These are phyloP conservation scores for Tephrocybe sp. DNA, from an alignment of 768 basidiomycete genomes.

Conservation along the genomic window DNA sequence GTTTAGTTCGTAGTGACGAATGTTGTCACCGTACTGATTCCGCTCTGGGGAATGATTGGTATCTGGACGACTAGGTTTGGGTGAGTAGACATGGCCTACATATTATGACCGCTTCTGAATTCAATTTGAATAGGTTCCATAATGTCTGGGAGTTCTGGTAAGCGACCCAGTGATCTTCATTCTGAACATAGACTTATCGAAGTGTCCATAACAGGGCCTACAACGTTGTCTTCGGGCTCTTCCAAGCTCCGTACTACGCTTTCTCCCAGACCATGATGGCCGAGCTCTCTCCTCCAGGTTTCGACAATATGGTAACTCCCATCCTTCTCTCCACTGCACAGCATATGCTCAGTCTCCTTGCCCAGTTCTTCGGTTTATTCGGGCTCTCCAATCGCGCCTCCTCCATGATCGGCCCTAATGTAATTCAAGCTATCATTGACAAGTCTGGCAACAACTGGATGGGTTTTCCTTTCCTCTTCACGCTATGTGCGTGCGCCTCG, in stretches of 20 bases:
- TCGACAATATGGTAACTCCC: conserved; percentile 64
- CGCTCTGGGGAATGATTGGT: conserved; percentile 85
- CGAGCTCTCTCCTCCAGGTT: conserved; percentile 84
- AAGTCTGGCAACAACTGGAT: conserved; percentile 73
- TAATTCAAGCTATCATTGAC: conserved; percentile 82
- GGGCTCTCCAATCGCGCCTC: conserved; percentile 83
- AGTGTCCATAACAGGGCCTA: conserved; percentile 54
- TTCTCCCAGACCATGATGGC: conserved; percentile 89
- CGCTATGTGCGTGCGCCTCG: conserved; percentile 63
- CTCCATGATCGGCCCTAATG: conserved; percentile 86
- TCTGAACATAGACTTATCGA: neutral
- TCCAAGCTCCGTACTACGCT: conserved; percentile 87
- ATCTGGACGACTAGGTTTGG: conserved; percentile 79
- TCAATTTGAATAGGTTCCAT: conserved; percentile 51
- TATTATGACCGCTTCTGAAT: neutral
- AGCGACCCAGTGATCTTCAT: conserved; percentile 2
- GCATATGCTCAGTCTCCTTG: neutral
- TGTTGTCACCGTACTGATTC: conserved; percentile 73
- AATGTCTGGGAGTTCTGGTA: conserved; percentile 89
- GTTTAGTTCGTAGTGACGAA: conserved; percentile 74
- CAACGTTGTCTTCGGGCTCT: conserved; percentile 76
- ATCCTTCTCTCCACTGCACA: neutral
- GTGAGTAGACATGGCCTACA: conserved; percentile 32
- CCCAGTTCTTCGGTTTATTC: conserved; percentile 83
- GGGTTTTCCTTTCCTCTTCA: conserved; percentile 84